Percentiles rank a stretch among this genome's conserved stretches.
phyloP scores from a whole-genome alignment of 371 early-diverging fungal genomes.

The Mucor irregularis region DNA sequence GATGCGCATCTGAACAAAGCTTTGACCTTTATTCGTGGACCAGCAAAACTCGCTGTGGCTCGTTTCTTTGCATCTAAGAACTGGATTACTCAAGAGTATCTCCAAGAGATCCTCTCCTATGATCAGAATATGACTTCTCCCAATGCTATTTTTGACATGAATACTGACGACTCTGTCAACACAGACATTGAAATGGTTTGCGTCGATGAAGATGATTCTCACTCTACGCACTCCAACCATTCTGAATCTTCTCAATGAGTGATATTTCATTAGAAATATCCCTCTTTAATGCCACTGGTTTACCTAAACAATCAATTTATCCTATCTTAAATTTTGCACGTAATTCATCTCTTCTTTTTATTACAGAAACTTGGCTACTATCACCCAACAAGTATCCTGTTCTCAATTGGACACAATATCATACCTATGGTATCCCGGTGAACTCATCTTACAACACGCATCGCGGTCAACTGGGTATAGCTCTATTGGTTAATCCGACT shows the following conservation, averaged over 20 bases:
- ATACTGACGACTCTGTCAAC: too few species aligned
- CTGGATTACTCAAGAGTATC: neutral
- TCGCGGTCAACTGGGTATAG: conserved; percentile 6
- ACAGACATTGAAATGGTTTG: too few species aligned
- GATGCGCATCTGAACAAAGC: too few species aligned
- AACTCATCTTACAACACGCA: neutral
- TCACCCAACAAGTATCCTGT: neutral
- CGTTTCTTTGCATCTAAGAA: neutral
- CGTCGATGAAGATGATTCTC: conserved; percentile 14
- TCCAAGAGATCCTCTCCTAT: neutral
- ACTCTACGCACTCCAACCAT: too few species aligned
- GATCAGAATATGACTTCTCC: too few species aligned
- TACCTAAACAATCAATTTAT: neutral
- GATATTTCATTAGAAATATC: too few species aligned
- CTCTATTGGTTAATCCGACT: neutral
- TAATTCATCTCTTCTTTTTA: neutral
- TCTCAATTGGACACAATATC: conserved; percentile 16
- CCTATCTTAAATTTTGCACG: neutral
- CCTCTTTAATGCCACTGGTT: conserved; percentile 7
- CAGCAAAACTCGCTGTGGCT: neutral
- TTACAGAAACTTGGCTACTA: conserved; percentile 10
- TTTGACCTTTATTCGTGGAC: too few species aligned
- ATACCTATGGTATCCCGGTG: conserved; percentile 10
- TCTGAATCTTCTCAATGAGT: too few species aligned
- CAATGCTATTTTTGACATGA: too few species aligned